Evolutionary conservation across 345 rosid genomes (phyloP), one percentile per base, ranked within the genome.

Genomic region (Dovyalis caffra): DNA sequence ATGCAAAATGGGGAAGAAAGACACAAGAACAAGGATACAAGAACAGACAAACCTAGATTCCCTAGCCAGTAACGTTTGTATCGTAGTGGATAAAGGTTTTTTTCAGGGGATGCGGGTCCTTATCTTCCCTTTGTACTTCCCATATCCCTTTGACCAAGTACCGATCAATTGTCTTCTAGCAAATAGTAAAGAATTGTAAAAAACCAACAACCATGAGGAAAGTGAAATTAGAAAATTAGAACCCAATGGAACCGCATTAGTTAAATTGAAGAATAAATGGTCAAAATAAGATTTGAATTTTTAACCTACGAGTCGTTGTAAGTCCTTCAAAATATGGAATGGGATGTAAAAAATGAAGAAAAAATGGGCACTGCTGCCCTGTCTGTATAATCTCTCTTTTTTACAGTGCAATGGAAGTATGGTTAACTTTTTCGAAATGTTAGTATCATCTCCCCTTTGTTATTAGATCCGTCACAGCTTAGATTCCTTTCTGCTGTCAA

Each of bases 401-500:
- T 25, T 12, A 35, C 25, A 38, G 45, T 38, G 67, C 56, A 49
- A 49, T 7, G 56, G 56, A 49, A 49, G 56, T 6, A 1, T 49
- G 8, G 7, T 18, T 18, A 5, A 18, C n/a, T 49, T 6, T 49
- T 49, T 49, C 7, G n/a, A 49, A 45, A 20, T 6, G 56, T 16
- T 49, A 20, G 18, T 49, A 20, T 20, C 56, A 47, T 47, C 56
- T 47, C 21, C n/a, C 8, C 56, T 18, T 43, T n/a, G n/a, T n/a
- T 47, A 49, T 38, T 66, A 53, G 28, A 69, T 21, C 69, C 15
- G 26, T 6, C 53, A 9, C 65, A 20, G 74, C 74, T 29, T 72
- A 74, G 86, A 83, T 83, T 80, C 83, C 75, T 68, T 76, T 49
- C 66, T 31, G 20, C 57, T 75, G 79, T 29, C 77, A 64, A 26